Percentiles rank a stretch among this genome's conserved stretches.
Conservation (phyloP, 2,329 filamentous ascomycete species). For the Drechslerella dactyloides region DNA sequence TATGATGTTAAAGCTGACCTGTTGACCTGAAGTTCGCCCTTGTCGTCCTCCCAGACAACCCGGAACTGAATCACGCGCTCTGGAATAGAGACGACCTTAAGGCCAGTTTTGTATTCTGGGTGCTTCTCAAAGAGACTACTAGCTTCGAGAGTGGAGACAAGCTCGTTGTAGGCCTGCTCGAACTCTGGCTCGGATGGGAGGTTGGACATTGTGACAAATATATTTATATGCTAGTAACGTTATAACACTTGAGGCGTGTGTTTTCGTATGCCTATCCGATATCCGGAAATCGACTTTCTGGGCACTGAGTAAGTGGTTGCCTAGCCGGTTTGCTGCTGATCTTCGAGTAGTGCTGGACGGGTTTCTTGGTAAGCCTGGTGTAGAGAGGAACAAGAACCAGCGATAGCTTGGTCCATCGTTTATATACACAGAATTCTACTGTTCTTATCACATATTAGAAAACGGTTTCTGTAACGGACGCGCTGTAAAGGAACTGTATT, state of each 20-base stretch:
- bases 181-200: constrained; percentile 91
- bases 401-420: constrained; percentile 25
- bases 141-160: constrained; percentile 91
- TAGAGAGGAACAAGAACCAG: constrained; percentile 40
- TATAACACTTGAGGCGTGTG: constrained; percentile 1
- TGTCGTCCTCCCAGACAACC: constrained; percentile 95
- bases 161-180: constrained; percentile 98
- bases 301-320: too few species aligned
- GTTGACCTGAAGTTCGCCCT: constrained; percentile 62
- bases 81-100: constrained; percentile 84
- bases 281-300: constrained; percentile 15
- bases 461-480: background rate
- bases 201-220: constrained; percentile 71
- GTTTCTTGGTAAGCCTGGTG: constrained; percentile 15
- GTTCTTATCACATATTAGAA: background rate
- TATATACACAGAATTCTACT: constrained; percentile 30
- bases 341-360: background rate
- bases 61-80: constrained; percentile 98
- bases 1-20: constrained; percentile 23
- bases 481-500: constrained; percentile 16
- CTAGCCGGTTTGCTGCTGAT: too few species aligned
- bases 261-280: constrained; percentile 1
- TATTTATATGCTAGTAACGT: constrained; percentile 54
- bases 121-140: constrained; percentile 90
- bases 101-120: constrained; percentile 91